phyloP scores from a whole-genome alignment of 306 rosid species.

The Citrullus mucosospermus region DNA sequence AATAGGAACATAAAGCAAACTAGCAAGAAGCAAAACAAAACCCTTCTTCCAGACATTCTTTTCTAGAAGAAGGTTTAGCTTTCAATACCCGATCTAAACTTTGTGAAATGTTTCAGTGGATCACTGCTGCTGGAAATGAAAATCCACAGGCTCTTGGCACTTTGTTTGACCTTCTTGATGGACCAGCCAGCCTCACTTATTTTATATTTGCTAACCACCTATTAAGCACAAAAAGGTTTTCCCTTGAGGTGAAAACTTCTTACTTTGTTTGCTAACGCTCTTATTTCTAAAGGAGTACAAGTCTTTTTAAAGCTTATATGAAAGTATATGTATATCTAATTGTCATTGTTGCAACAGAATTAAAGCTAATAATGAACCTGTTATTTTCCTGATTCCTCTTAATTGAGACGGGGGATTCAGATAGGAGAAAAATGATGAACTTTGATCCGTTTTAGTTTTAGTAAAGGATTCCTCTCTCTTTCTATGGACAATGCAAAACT shows the following conservation, averaged over 20 bases:
- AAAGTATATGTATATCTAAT: not conserved
- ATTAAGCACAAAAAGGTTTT: not conserved
- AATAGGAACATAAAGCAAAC: too few relatives aligned
- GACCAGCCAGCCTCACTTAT: not conserved
- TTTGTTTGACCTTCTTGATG: too few relatives aligned
- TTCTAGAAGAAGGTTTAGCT: not conserved
- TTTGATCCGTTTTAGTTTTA: not conserved
- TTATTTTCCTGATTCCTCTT: not conserved
- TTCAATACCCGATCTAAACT: not conserved
- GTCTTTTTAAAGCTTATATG: not conserved
- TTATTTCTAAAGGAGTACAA: not conserved
- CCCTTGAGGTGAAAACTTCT: not conserved
- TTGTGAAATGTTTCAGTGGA: not conserved
- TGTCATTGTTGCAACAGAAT: not conserved
- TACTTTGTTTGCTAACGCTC: too few relatives aligned
- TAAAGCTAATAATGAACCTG: too few relatives aligned
- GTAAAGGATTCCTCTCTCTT: not conserved
- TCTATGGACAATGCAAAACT: not conserved
- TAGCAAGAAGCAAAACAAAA: too few relatives aligned
- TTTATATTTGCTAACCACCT: not conserved
- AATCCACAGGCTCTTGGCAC: not conserved
- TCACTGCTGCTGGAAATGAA: not conserved
- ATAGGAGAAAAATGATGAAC: not conserved
- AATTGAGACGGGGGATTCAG: not conserved
- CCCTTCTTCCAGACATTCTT: too few relatives aligned